Evolutionary conservation across 2,329 filamentous ascomycete species (phyloP).

Genomic region (Alternaria gansuensis): DNA sequence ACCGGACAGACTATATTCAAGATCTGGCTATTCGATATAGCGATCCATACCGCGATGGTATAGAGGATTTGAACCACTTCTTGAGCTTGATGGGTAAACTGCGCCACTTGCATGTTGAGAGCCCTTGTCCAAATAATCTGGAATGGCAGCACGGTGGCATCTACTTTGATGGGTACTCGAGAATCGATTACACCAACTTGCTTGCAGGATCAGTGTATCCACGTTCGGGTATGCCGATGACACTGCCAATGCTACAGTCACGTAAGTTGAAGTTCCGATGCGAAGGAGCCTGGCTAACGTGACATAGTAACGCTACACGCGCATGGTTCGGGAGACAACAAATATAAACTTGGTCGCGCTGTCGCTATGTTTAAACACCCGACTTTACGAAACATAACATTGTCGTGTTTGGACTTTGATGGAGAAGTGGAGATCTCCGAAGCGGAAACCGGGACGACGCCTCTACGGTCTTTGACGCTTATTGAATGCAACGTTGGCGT

Average conservation of each 20-base stretch:
- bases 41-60: slow-evolving; percentile 34
- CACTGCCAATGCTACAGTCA: slow-evolving; percentile 44
- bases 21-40: slow-evolving; percentile 45
- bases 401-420: slow-evolving; percentile 49
- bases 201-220: slow-evolving; percentile 39
- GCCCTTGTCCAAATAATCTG: slow-evolving; percentile 50
- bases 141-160: slow-evolving; percentile 34
- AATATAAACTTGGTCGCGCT: slow-evolving; percentile 39
- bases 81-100: slow-evolving; percentile 41
- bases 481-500: slow-evolving; percentile 51
- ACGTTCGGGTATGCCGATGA: slow-evolving; percentile 20
- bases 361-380: slow-evolving; percentile 48
- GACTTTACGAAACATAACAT: slow-evolving; percentile 41
- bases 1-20: slow-evolving; percentile 38
- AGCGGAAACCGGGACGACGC: slow-evolving; percentile 37
- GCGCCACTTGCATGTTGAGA: slow-evolving; percentile 45
- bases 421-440: slow-evolving; percentile 22
- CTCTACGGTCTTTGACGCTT: slow-evolving; percentile 45
- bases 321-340: slow-evolving; percentile 39
- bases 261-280: slow-evolving; percentile 28
- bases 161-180: slow-evolving; percentile 42
- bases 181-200: slow-evolving; percentile 46
- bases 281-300: slow-evolving; percentile 18
- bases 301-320: slow-evolving; percentile 45
- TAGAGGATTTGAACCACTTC: slow-evolving; percentile 43